Percentiles rank a stretch among this genome's conserved stretches.
phyloP scores from a whole-genome alignment of 345 rosid species.

The Cardamine chenopodiifolia region DNA sequence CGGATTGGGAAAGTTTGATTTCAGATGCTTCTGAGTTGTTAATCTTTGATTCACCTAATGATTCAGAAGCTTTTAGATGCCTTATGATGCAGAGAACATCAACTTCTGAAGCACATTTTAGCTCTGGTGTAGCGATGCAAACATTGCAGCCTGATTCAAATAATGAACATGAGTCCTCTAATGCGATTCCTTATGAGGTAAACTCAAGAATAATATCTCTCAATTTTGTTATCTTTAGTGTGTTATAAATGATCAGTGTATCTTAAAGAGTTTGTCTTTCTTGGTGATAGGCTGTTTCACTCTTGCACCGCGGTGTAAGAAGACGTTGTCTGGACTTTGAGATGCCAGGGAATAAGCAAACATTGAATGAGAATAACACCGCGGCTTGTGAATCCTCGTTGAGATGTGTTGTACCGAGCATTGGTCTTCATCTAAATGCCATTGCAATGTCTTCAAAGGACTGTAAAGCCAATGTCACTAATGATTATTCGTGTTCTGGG shows the following conservation, averaged over 20 bases:
- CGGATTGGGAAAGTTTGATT: slow-evolving; percentile 67
- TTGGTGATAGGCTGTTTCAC: slow-evolving; percentile 55
- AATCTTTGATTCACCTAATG: slow-evolving; percentile 71
- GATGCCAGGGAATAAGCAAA: slow-evolving; percentile 48
- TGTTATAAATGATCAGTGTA: background rate
- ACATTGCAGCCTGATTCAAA: slow-evolving; percentile 27
- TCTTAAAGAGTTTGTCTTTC: background rate
- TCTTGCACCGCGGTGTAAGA: slow-evolving; percentile 82
- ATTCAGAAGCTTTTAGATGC: slow-evolving; percentile 68
- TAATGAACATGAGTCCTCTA: slow-evolving; percentile 24
- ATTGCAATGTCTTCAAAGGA: slow-evolving; percentile 61
- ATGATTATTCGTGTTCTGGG: slow-evolving; percentile 53
- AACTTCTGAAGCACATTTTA: slow-evolving; percentile 40
- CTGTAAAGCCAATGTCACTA: slow-evolving; percentile 37
- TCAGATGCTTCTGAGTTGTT: slow-evolving; percentile 50
- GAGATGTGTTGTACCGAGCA: slow-evolving; percentile 71
- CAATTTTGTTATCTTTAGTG: background rate
- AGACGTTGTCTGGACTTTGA: slow-evolving; percentile 95
- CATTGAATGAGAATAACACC: slow-evolving; percentile 32
- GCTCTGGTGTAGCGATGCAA: slow-evolving; percentile 40
- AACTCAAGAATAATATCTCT: background rate
- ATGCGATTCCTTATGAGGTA: slow-evolving; percentile 33
- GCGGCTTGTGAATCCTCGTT: slow-evolving; percentile 33
- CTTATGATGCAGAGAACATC: slow-evolving; percentile 60
- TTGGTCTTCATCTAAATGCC: slow-evolving; percentile 94